These are phyloP conservation scores for Xerocomellus intermedius DNA, from an alignment of 768 basidiomycete genomes.

Conservation along the genomic window DNA sequence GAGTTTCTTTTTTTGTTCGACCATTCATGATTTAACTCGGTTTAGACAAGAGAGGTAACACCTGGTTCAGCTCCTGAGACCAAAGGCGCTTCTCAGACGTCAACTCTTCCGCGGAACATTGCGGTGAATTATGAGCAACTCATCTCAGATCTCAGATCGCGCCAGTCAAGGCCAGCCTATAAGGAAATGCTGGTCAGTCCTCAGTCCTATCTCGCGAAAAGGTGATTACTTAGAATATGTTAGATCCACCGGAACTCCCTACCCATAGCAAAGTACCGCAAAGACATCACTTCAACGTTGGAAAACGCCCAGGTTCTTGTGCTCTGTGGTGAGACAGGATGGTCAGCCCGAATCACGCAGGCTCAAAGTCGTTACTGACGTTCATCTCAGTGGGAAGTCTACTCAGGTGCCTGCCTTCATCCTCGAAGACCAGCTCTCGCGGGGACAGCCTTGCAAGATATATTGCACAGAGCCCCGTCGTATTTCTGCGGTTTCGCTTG, in stretches of 20 bases:
- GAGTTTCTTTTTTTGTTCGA: conserved; percentile 12
- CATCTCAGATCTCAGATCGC: conserved; percentile 54
- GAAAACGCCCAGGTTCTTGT: conserved; percentile 82
- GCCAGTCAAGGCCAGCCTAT: conserved; percentile 64
- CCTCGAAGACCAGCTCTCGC: conserved; percentile 82
- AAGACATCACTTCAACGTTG: conserved; percentile 67
- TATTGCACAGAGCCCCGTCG: conserved; percentile 94
- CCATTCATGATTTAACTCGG: conserved; percentile 1
- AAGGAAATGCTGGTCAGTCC: conserved; percentile 83
- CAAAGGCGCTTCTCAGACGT: conserved; percentile 13
- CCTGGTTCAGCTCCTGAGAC: conserved; percentile 20
- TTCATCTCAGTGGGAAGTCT: conserved; percentile 76
- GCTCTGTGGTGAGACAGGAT: conserved; percentile 80
- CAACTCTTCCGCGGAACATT: conserved; percentile 8
- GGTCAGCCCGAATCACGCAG: conserved; percentile 49
- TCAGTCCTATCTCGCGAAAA: background rate
- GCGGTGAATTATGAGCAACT: conserved; percentile 47
- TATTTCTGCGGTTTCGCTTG: conserved; percentile 94
- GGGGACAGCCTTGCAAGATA: conserved; percentile 83
- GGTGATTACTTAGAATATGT: background rate
- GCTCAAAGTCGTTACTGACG: conserved; percentile 5
- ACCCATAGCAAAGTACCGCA: conserved; percentile 83
- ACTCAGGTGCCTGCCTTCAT: conserved; percentile 95
- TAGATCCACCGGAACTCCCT: conserved; percentile 74
- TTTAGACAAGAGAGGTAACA: conserved; percentile 16